These are phyloP conservation scores for Zygotorulaspora sp. DNA, from an alignment of 805 yeast species.

Conservation along the genomic window DNA sequence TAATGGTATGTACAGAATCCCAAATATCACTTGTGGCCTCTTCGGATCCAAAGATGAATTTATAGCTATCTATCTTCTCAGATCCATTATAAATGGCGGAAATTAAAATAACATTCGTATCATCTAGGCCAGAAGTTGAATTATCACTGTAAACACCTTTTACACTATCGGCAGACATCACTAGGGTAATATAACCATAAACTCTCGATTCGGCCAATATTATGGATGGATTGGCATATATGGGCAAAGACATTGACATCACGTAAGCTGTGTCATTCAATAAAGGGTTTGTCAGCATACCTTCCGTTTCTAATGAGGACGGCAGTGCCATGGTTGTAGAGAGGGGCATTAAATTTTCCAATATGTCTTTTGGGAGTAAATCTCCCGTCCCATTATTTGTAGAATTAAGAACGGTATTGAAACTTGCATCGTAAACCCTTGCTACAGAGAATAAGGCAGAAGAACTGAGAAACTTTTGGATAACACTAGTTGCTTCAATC, in stretches of 20 bases:
- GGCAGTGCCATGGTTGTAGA: constrained; percentile 45
- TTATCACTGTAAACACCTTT: constrained; percentile 34
- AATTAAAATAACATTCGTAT: constrained; percentile 33
- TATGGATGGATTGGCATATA: constrained; percentile 69
- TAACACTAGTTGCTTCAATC: constrained; percentile 42
- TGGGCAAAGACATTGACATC: constrained; percentile 74
- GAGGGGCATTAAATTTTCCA: constrained; percentile 47
- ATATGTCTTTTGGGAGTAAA: constrained; percentile 30
- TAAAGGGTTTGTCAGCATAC: constrained; percentile 66
- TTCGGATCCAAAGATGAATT: constrained; percentile 42
- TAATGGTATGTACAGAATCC: constrained; percentile 26
- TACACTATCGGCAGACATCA: constrained; percentile 45
- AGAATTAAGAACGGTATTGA: constrained; percentile 44
- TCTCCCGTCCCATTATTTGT: constrained; percentile 40
- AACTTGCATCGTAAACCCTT: constrained; percentile 58
- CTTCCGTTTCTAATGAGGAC: constrained; percentile 39
- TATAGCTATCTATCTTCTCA: constrained; percentile 34
- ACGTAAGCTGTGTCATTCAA: constrained; percentile 44
- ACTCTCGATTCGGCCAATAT: constrained; percentile 52
- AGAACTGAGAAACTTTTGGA: constrained; percentile 60
- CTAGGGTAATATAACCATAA: constrained; percentile 66
- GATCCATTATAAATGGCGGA: constrained; percentile 27
- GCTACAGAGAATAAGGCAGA: constrained; percentile 62
- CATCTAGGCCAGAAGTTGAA: constrained; percentile 41
- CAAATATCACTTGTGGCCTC: constrained; percentile 19